Evolutionary conservation across 768 basidiomycete genomes (phyloP).

Genomic region (Hebeloma cylindrosporum): DNA sequence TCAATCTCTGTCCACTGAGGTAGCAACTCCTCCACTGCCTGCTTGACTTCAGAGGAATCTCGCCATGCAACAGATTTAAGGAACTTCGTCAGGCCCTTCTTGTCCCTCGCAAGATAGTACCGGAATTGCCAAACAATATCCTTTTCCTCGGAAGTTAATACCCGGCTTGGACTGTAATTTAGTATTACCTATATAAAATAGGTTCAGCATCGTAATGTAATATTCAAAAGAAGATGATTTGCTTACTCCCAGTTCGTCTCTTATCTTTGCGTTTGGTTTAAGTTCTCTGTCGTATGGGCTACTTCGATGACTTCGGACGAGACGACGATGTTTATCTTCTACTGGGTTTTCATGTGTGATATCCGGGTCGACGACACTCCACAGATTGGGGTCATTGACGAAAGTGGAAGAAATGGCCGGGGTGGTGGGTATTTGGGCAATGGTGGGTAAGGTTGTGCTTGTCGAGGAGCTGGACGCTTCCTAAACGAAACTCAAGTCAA

Average conservation of each 20-base stretch:
- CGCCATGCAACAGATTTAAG: conserved; percentile 97
- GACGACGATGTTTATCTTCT: conserved; percentile 92
- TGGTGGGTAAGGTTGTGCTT: conserved; percentile 39
- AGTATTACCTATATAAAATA: conserved; percentile 70
- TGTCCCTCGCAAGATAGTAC: conserved; percentile 93
- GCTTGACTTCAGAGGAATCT: conserved; percentile 94
- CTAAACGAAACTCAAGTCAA: conserved; percentile 14
- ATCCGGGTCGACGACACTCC: conserved; percentile 91
- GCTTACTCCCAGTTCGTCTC: conserved; percentile 88
- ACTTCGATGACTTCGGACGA: conserved; percentile 92
- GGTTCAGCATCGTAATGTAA: not conserved
- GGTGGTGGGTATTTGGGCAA: conserved; percentile 43
- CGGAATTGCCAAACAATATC: conserved; percentile 98
- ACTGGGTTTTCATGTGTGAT: conserved; percentile 91
- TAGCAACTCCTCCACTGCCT: conserved; percentile 93
- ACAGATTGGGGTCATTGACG: conserved; percentile 68
- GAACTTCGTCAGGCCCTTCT: conserved; percentile 95
- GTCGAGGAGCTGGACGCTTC: conserved; percentile 35
- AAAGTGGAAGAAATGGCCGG: conserved; percentile 51
- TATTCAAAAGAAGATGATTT: not conserved
- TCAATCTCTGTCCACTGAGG: conserved; percentile 98
- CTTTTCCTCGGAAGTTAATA: conserved; percentile 87
- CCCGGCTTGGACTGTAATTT: conserved; percentile 86
- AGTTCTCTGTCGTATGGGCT: conserved; percentile 94
- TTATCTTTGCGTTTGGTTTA: conserved; percentile 94